Evolutionary conservation across 1,284 basidiomycete genomes (phyloP).

Genomic region (Ustilago curta): DNA sequence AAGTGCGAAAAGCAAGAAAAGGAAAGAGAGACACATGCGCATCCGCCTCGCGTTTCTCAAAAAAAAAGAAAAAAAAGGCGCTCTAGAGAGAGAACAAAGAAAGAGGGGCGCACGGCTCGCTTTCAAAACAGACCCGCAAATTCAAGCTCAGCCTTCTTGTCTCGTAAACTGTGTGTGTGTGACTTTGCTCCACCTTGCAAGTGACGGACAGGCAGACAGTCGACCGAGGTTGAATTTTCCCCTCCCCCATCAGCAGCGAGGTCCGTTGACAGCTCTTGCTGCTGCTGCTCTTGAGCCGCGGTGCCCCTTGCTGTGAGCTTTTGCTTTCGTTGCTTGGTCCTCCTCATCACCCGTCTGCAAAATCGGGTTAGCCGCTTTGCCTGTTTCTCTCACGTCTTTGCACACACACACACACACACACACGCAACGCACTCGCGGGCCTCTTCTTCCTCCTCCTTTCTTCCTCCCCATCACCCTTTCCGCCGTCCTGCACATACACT

Average conservation of each 20-base stretch:
- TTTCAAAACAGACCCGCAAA: conserved; percentile 10
- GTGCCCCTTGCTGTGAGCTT: too few species aligned
- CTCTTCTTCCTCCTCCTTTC: not conserved
- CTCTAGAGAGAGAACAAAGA: too few species aligned
- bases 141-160: conserved; percentile 12
- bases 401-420: too few species aligned
- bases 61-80: not conserved
- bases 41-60: not conserved
- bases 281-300: not conserved
- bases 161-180: too few species aligned
- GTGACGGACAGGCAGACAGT: not conserved
- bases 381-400: too few species aligned
- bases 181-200: not conserved
- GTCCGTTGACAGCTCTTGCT: not conserved
- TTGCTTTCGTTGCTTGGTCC: not conserved
- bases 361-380: not conserved
- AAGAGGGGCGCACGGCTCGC: conserved; percentile 26
- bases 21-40: not conserved
- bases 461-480: not conserved
- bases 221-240: not conserved
- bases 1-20: not conserved
- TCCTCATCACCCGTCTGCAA: not conserved
- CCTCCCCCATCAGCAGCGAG: too few species aligned
- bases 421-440: conserved; percentile 10
- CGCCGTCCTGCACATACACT: conserved; percentile 1